phyloP scores from a whole-genome alignment of 2,329 filamentous ascomycete genomes.

The Arthrobotrys iridis region DNA sequence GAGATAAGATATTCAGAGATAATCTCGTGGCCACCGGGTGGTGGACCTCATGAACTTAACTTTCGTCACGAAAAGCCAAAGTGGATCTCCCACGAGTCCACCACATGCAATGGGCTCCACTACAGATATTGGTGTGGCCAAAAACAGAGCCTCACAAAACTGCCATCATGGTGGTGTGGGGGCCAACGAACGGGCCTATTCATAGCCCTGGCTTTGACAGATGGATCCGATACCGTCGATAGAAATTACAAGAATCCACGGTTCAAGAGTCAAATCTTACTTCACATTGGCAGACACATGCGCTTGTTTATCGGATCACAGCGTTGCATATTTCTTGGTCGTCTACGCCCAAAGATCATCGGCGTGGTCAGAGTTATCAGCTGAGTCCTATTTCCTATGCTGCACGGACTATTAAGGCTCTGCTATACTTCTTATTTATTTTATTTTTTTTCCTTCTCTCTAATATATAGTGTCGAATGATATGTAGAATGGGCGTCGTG shows the following conservation, averaged over 20 bases:
- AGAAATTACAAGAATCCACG: background rate
- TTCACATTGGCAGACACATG: background rate
- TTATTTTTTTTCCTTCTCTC: background rate
- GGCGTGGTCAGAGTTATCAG: background rate
- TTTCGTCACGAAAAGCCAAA: conserved; percentile 9
- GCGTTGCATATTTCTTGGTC: background rate
- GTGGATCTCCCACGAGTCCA: conserved; percentile 31
- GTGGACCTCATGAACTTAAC: conserved; percentile 26
- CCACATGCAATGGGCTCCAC: conserved; percentile 25
- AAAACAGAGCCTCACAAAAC: conserved; percentile 11
- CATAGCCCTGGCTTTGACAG: conserved; percentile 22
- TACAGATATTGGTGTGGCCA: conserved; percentile 15
- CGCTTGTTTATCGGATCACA: conserved; percentile 20
- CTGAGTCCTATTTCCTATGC: conserved; percentile 17
- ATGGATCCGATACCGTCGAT: conserved; percentile 12
- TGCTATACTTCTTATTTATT: background rate
- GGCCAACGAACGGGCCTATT: conserved; percentile 5
- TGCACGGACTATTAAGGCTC: conserved; percentile 15
- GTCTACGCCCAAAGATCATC: background rate
- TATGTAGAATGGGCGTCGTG: background rate
- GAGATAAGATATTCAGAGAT: conserved; percentile 11
- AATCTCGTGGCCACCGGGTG: conserved; percentile 26
- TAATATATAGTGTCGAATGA: background rate
- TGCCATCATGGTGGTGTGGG: conserved; percentile 13
- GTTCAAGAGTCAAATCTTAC: background rate